Base-by-base conservation (phyloP, 2,329 filamentous ascomycete genomes). In the Harringtonia lauricola region DNA sequence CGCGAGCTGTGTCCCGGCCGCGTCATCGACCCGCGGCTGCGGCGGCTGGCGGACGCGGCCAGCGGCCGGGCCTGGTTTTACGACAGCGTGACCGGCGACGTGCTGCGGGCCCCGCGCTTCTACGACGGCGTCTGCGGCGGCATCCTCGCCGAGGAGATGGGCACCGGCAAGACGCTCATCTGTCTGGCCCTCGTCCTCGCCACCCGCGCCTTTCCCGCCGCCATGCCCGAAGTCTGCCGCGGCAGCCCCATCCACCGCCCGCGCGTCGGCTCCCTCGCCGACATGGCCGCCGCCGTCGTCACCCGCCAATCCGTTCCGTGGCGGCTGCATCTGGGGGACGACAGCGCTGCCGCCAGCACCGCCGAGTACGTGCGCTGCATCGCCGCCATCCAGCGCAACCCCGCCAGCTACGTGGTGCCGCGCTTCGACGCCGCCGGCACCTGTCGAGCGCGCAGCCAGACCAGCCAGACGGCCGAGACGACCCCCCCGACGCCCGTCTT, bases 81-180 rank as follows among this genome's bases (percentile, higher is more conserved):
- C 51, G 82, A 89, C 48, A 66, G 74, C 6, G 72, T 81, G 36
- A 72, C 76, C 15, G 75, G 77, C 0, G 66, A 68, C 0, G 72
- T 87, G 39, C 58, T 85, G 0, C 68, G 68, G 30, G 74, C 83
- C n/a, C 80, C 84, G 12, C 71, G 74, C 3, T 74, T 76, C 46
- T 95, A 90, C 52, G 86, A 92, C 36, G 72, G 78, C 22, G 74
- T 81, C 6, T 71, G 73, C 46, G 88, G 89, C 29, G 90, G 88
- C 3, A 83, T 90, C 14, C 64, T 88, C 14, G 83, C 84, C 0
- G 86, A 92, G 56, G 81, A 85, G 50, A 89, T 89, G 84, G 83
- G 82, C 7, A 65, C 74, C 0, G 89, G 90, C 0, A 96, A 95
- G 64, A 95, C 90, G 0, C 63, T 95, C 22, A 94, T 95, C 12